Percentiles rank a stretch among this genome's conserved stretches.
Conservation (phyloP, 345 rosid species). For the Combretum micranthum region DNA sequence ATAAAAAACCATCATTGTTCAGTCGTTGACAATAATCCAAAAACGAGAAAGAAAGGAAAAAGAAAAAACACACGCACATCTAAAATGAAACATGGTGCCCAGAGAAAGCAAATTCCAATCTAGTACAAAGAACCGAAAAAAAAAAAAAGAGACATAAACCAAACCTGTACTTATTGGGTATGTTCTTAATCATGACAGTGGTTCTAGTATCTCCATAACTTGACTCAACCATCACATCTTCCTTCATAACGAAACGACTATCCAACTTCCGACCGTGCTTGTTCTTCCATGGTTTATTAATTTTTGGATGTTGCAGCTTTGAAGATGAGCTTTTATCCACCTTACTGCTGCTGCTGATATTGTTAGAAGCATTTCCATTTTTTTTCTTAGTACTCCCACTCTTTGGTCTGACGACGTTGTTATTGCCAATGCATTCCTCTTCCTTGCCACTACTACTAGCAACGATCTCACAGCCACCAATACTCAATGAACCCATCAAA, state of each 20-base stretch:
- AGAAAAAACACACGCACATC: not conserved
- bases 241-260: constrained; percentile 50
- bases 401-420: not conserved
- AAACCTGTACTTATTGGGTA: constrained; percentile 92
- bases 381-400: constrained; percentile 20
- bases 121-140: too few relatives aligned
- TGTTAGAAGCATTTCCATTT: constrained; percentile 14
- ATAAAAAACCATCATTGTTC: too few relatives aligned
- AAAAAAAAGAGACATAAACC: not conserved
- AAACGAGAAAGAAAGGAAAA: not conserved
- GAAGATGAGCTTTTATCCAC: not conserved
- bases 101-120: too few relatives aligned
- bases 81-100: not conserved
- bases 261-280: constrained; percentile 36
- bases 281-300: constrained; percentile 40
- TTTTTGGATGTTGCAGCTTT: constrained; percentile 21
- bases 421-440: constrained; percentile 1
- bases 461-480: constrained; percentile 9
- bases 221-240: constrained; percentile 40
- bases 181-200: constrained; percentile 97
- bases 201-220: constrained; percentile 59
- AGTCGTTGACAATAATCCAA: too few relatives aligned
- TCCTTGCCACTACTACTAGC: not conserved
- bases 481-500: constrained; percentile 23
- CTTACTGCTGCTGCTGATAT: constrained; percentile 1